Evolutionary conservation across 352 stramenopile genomes (phyloP).

Genomic region (Pilasporangium apinafurcum): DNA sequence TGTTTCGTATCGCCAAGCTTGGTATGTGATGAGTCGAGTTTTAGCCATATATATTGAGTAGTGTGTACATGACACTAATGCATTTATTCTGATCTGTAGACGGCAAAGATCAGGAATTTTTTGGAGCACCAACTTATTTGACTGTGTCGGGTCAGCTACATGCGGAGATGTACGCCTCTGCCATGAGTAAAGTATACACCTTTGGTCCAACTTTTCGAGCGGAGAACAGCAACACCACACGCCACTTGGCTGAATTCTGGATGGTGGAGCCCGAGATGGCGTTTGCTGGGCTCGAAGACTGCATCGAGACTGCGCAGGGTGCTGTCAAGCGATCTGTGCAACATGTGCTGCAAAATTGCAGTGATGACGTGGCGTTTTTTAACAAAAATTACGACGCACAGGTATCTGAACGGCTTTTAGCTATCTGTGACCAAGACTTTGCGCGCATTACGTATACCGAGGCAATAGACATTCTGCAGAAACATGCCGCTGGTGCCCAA

Average conservation of each 20-base stretch:
- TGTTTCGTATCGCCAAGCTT: slow-evolving; percentile 92
- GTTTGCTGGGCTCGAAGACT: slow-evolving; percentile 71
- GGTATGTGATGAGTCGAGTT: slow-evolving; percentile 29
- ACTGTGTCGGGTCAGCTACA: slow-evolving; percentile 92
- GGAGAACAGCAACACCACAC: slow-evolving; percentile 97
- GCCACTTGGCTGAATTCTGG: slow-evolving; percentile 97
- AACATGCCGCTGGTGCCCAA: slow-evolving; percentile 52
- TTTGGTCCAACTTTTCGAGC: slow-evolving; percentile 99
- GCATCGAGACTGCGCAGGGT: slow-evolving; percentile 92
- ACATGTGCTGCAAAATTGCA: slow-evolving; percentile 76
- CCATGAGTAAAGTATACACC: slow-evolving; percentile 98
- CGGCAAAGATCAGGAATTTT: slow-evolving; percentile 93
- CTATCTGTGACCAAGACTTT: slow-evolving; percentile 85
- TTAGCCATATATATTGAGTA: not conserved
- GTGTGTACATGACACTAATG: no score
- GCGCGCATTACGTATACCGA: slow-evolving; percentile 93
- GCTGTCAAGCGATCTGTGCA: slow-evolving; percentile 88
- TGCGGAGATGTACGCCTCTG: slow-evolving; percentile 95
- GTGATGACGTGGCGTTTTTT: slow-evolving; percentile 93
- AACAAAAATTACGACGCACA: slow-evolving; percentile 85
- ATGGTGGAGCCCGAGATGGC: slow-evolving; percentile 97
- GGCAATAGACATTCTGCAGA: slow-evolving; percentile 91
- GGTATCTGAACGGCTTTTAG: slow-evolving; percentile 79
- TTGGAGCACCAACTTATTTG: slow-evolving; percentile 88
- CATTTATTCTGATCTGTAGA: slow-evolving; percentile 16